A percentile compares a stretch with the other conserved stretches of the same genome.
These are phyloP conservation scores for Abelmoschus esculentus DNA, from an alignment of 345 rosid genomes.

Conservation along the genomic window DNA sequence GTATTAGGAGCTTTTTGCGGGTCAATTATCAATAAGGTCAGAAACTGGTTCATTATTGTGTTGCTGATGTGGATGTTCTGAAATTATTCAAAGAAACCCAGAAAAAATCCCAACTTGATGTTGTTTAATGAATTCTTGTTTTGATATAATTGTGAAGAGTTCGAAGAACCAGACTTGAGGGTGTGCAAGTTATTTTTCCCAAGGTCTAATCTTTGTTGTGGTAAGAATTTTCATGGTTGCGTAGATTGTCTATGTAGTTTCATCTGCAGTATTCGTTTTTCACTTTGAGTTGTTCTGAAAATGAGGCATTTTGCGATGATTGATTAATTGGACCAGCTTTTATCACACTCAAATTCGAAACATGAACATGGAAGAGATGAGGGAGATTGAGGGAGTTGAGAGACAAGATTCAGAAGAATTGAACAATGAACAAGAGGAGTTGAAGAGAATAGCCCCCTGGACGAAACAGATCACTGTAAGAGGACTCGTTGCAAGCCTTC, in stretches of 20 bases:
- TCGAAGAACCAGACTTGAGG: background rate
- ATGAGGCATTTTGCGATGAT: background rate
- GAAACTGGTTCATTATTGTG: background rate
- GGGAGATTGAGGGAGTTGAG: constrained; percentile 25
- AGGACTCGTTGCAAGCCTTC: constrained; percentile 60
- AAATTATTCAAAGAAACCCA: background rate
- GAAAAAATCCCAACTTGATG: background rate
- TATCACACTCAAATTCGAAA: background rate
- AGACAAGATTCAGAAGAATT: constrained; percentile 32
- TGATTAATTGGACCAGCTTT: background rate
- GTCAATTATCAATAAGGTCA: background rate
- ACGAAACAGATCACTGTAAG: constrained; percentile 71
- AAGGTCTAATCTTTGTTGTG: background rate
- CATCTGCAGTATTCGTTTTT: background rate
- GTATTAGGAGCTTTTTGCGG: background rate
- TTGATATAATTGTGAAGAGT: background rate
- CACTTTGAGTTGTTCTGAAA: background rate
- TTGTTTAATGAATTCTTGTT: background rate
- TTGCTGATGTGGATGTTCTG: background rate
- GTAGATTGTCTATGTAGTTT: background rate
- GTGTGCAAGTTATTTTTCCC: background rate
- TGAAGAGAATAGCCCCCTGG: constrained; percentile 64
- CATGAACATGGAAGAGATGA: constrained; percentile 21
- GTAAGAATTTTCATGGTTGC: background rate
- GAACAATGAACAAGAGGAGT: constrained; percentile 31